Conservation (phyloP, 2,329 filamentous ascomycete genomes). For the Aspergillus ochraceus region DNA sequence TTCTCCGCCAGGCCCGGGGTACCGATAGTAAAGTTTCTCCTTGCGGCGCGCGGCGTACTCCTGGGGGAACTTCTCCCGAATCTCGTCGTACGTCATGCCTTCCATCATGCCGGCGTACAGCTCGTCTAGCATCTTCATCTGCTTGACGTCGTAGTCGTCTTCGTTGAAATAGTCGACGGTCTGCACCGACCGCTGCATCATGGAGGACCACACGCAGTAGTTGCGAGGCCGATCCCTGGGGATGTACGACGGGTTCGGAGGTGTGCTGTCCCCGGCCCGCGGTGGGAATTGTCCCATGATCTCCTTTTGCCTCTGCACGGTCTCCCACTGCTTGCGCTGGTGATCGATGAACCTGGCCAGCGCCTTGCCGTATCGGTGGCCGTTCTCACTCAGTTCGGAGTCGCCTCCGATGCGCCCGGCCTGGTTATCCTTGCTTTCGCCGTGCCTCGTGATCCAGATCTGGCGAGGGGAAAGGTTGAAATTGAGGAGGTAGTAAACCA, state of each 20-base stretch:
- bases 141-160: conserved; percentile 93
- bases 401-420: conserved; percentile 89
- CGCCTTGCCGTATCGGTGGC: conserved; percentile 73
- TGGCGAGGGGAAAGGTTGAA: conserved; percentile 95
- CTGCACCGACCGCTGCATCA: conserved; percentile 86
- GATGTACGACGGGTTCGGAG: conserved; percentile 81
- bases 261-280: conserved; percentile 84
- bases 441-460: conserved; percentile 97
- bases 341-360: conserved; percentile 81
- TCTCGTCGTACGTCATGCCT: conserved; percentile 91
- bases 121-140: conserved; percentile 97
- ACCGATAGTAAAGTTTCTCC: conserved; percentile 95
- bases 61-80: conserved; percentile 72
- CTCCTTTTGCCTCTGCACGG: conserved; percentile 76
- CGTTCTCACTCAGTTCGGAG: conserved; percentile 77
- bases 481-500: conserved; percentile 91
- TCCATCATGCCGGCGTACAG: conserved; percentile 92
- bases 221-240: conserved; percentile 67
- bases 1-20: conserved; percentile 92
- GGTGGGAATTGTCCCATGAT: conserved; percentile 83
- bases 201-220: conserved; percentile 98
- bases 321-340: conserved; percentile 78
- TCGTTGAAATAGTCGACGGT: conserved; percentile 91
- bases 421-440: conserved; percentile 85
- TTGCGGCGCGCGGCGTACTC: conserved; percentile 77